Percentiles rank a stretch among this genome's conserved stretches.
These are phyloP conservation scores for Phytophthora syringae DNA, from an alignment of 352 stramenopile species.

Conservation along the genomic window DNA sequence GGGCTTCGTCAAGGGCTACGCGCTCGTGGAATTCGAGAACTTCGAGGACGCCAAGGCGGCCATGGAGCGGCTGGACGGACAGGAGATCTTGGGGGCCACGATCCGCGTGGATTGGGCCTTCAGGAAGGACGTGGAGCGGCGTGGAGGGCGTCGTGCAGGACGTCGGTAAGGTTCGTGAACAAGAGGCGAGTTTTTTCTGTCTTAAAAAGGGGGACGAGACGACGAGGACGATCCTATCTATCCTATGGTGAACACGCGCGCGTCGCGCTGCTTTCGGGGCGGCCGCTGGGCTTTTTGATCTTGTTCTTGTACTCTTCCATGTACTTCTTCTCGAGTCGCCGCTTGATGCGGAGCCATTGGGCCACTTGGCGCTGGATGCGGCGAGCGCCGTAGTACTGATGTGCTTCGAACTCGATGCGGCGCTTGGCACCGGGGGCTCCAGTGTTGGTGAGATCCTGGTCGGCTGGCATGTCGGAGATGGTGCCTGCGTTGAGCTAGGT, in stretches of 20 bases:
- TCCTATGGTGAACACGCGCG: slow-evolving; percentile 75
- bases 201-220: not conserved
- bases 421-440: slow-evolving; percentile 26
- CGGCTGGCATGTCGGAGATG: slow-evolving; percentile 51
- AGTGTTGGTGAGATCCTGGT: slow-evolving; percentile 35
- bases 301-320: slow-evolving; percentile 89
- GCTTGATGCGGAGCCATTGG: slow-evolving; percentile 73
- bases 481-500: slow-evolving; percentile 41
- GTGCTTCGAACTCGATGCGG: slow-evolving; percentile 64
- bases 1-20: slow-evolving; percentile 97
- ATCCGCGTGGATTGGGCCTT: slow-evolving; percentile 97
- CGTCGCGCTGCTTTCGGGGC: slow-evolving; percentile 81
- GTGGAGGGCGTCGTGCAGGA: slow-evolving; percentile 43
- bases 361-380: slow-evolving; percentile 63
- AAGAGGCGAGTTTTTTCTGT: not conserved
- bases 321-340: slow-evolving; percentile 69
- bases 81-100: slow-evolving; percentile 89
- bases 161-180: slow-evolving; percentile 54
- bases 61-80: slow-evolving; percentile 93
- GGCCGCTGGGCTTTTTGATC: slow-evolving; percentile 83
- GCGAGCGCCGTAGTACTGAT: slow-evolving; percentile 75
- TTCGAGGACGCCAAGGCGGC: slow-evolving; percentile 92
- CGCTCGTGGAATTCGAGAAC: slow-evolving; percentile 93
- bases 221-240: slow-evolving; percentile 26
- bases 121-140: slow-evolving; percentile 51